Evolutionary conservation across 2,329 filamentous ascomycete species (phyloP).

Genomic region (Capronia americana): DNA sequence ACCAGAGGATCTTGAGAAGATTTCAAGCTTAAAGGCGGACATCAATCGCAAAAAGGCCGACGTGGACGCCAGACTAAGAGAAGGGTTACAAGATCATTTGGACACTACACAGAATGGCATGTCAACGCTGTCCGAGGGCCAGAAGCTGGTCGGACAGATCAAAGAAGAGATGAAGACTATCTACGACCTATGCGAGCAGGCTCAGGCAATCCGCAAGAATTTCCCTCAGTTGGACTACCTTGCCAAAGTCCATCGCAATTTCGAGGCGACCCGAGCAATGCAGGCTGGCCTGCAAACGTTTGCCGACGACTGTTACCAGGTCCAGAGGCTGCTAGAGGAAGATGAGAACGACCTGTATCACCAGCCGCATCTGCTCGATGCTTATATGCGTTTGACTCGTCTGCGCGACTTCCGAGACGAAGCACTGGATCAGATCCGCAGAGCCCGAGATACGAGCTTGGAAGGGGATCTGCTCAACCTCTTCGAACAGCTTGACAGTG

Average conservation of each 20-base stretch:
- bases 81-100: constrained; percentile 87
- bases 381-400: constrained; percentile 91
- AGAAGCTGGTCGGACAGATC: constrained; percentile 88
- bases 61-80: constrained; percentile 87
- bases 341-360: constrained; percentile 86
- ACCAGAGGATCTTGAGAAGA: constrained; percentile 97
- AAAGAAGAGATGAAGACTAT: constrained; percentile 99
- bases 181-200: constrained; percentile 94
- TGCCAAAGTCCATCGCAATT: constrained; percentile 77
- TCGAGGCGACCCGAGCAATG: constrained; percentile 92
- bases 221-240: constrained; percentile 80
- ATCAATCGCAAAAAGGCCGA: constrained; percentile 92
- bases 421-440: constrained; percentile 93
- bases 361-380: constrained; percentile 87
- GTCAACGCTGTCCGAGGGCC: constrained; percentile 83
- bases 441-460: constrained; percentile 73
- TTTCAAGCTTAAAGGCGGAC: constrained; percentile 84
- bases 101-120: constrained; percentile 94
- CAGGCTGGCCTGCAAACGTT: constrained; percentile 88
- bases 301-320: constrained; percentile 73
- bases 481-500: constrained; percentile 83
- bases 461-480: constrained; percentile 87
- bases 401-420: constrained; percentile 93
- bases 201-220: constrained; percentile 96
- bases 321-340: constrained; percentile 79